Evolutionary conservation across 2,329 filamentous ascomycete genomes (phyloP), one percentile per base, ranked within the genome.

Genomic region (Microdochium paspali): DNA sequence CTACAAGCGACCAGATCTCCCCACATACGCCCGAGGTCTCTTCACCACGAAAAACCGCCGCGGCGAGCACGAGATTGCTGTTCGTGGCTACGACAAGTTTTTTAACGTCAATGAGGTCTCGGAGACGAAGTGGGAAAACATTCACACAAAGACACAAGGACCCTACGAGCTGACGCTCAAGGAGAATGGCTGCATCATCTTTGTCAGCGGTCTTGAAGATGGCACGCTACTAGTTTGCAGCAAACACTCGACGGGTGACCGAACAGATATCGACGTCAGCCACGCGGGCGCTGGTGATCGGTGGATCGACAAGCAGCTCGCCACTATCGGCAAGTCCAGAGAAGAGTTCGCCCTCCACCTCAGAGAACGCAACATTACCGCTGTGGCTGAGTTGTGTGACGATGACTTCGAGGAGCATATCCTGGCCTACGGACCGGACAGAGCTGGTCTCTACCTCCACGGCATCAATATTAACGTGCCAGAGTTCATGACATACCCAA

Each of bases 171-270:
- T 98, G 48, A 97, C 90, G 49, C 80, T 97, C 46, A 98, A 98
- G 69, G 93, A 98, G 67, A 98, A 98, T 59, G 93, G 93, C n/a
- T 98, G 93, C 66, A 98, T 98, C 66, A 96, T 98, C 56, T 98
- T 98, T 70, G 82, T 98, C 42, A 85, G 90, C 15, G 93, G 90
- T 13, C 73, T 98, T 21, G 87, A 94, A 58, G 90, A 96, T 58
- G 90, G 81, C 30, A 89, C 87, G 1, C 72, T 98, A 10, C 73
- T 98, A 7, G 90, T 98, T n/a, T 97, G 91, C 77, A 97, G 91
- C 74, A 98, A 98, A 63, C 93, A 98, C 65, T 97, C 93, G 1
- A 97, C 90, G 0, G 93, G 93, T 6, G 72, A 80, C 23, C 79
- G 91, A n/a, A 67, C 66, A 21, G 88, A 94, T 60, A 68, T 73